phyloP scores from a whole-genome alignment of 2,329 filamentous ascomycete genomes.

The Exserohilum turcica region DNA sequence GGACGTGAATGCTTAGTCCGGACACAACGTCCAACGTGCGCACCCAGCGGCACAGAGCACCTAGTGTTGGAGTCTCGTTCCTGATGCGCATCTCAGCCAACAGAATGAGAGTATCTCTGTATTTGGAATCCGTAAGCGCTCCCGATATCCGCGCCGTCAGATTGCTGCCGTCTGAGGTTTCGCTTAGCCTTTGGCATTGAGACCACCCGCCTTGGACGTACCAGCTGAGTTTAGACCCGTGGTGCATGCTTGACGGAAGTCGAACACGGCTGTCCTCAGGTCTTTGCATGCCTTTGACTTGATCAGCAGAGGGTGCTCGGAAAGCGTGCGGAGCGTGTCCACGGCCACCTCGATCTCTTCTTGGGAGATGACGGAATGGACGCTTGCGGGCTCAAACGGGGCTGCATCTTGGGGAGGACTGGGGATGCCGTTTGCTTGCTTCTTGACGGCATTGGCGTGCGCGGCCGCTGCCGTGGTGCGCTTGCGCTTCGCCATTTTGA shows the following conservation, averaged over 20 bases:
- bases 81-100: constrained; percentile 73
- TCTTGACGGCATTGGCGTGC: constrained; percentile 28
- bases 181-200: constrained; percentile 3
- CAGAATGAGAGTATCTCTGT: constrained; percentile 67
- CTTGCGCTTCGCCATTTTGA: constrained; percentile 37
- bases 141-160: constrained; percentile 70
- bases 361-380: constrained; percentile 61
- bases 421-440: constrained; percentile 29
- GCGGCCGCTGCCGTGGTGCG: constrained; percentile 26
- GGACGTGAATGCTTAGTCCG: constrained; percentile 63
- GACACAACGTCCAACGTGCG: constrained; percentile 72
- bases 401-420: constrained; percentile 34
- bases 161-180: constrained; percentile 59
- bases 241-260: constrained; percentile 71
- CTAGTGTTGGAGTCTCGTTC: constrained; percentile 68
- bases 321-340: constrained; percentile 65
- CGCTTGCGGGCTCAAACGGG: constrained; percentile 53
- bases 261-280: constrained; percentile 68
- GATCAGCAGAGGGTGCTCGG: constrained; percentile 65
- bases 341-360: constrained; percentile 71
- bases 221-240: constrained; percentile 66
- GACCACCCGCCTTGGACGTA: constrained; percentile 24
- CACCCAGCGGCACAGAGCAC: constrained; percentile 73
- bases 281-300: constrained; percentile 72
- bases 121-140: constrained; percentile 68